Evolutionary conservation across 1,139 yeast genomes (phyloP), one percentile per base, ranked within the genome.

Genomic region (Diutina neorugosa): DNA sequence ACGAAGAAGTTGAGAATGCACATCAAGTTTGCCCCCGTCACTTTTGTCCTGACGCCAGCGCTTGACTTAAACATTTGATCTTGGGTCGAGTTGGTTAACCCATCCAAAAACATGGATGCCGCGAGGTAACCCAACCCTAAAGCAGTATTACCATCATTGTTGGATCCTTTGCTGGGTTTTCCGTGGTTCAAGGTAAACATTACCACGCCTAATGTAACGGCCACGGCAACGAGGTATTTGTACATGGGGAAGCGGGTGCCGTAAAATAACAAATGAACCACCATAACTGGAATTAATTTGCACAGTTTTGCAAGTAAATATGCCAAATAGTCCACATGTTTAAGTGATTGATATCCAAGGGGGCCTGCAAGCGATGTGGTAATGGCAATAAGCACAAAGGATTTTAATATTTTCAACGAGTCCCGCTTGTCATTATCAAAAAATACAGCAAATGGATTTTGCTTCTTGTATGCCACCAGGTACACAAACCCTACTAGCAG

Each of bases 81-180:
- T 65, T 93, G 98, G 0, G 96, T 85, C 4, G 97, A 87, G 67
- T 91, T 93, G 34, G 96, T 90, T 56, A 91, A 71, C 0, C 98
- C 98, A 64, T 93, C 98, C 46, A 93, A 72, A 16, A 93, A 65
- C 69, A 93, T 77, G 47, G 94, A 86, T 1, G 72, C 68, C 0
- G 72, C 62, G 49, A 93, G 72, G 54, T 85, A 78, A 0, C 67
- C 59, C 60, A 87, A 66, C 0, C 98, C 98, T 41, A 78, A 61
- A 0, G 70, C 53, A 1, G 76, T 61, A 21, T 71, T 66, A 12
- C 77, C 78, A 54, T 75, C 81, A 53, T 69, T 72, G 44, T 65
- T 59, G 12, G 62, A 60, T 52, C 56, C 62, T 53, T 53, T 61
- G 55, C 53, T 59, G 50, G 59, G 60, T 41, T 57, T 61, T 5